Evolutionary conservation across 805 yeast genomes (phyloP).

Genomic region (Tetrapisispora pingtungensis): DNA sequence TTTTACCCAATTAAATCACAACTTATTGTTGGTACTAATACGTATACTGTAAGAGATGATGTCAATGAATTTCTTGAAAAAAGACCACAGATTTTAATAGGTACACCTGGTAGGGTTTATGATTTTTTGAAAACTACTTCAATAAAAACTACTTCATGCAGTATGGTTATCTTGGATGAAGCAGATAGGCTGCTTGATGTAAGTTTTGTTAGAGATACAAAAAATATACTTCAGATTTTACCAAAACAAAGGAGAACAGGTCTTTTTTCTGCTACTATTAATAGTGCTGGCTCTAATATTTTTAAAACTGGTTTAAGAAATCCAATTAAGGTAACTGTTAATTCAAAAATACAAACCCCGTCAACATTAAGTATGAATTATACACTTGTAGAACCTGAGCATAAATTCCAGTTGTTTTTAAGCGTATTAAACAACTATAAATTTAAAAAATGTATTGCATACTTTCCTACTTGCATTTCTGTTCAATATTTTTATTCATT

Average conservation of each 20-base stretch:
- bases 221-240: conserved; percentile 51
- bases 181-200: conserved; percentile 82
- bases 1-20: conserved; percentile 41
- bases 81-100: conserved; percentile 69
- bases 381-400: conserved; percentile 45
- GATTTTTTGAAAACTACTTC: conserved; percentile 56
- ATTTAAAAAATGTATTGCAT: conserved; percentile 76
- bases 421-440: conserved; percentile 42
- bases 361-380: conserved; percentile 53
- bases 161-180: conserved; percentile 76
- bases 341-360: conserved; percentile 48
- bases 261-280: conserved; percentile 84
- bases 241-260: conserved; percentile 95
- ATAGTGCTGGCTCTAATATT: conserved; percentile 67
- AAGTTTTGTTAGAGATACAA: conserved; percentile 61
- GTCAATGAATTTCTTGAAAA: conserved; percentile 42
- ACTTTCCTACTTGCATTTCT: conserved; percentile 81
- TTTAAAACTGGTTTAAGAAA: conserved; percentile 86
- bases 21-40: conserved; percentile 43
- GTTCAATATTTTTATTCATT: conserved; percentile 68
- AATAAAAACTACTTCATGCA: conserved; percentile 55
- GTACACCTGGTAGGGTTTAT: conserved; percentile 83
- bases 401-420: conserved; percentile 51
- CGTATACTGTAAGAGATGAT: conserved; percentile 61
- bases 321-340: conserved; percentile 81